These are phyloP conservation scores for Naganishia randhawae DNA, from an alignment of 768 basidiomycete species.

Conservation along the genomic window DNA sequence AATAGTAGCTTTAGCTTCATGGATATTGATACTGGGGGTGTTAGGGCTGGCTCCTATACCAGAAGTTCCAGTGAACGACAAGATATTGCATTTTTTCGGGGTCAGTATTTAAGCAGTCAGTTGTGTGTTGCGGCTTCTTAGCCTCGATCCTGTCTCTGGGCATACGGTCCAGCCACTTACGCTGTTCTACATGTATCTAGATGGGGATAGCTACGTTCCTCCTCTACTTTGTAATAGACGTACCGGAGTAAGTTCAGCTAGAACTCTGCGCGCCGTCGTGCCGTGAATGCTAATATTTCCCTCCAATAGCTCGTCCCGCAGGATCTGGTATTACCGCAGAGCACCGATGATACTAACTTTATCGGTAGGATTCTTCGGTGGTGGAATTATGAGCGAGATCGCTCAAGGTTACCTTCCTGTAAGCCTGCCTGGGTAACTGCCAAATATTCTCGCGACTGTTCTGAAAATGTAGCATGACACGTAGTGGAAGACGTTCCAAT, in stretches of 20 bases:
- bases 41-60: conserved; percentile 47
- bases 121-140: too few relatives aligned
- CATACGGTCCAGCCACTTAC: not conserved
- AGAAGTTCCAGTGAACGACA: conserved; percentile 46
- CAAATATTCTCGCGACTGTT: too few relatives aligned
- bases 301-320: conserved; percentile 33
- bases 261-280: too few relatives aligned
- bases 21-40: conserved; percentile 44
- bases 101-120: conserved; percentile 32
- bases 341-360: conserved; percentile 44
- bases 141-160: too few relatives aligned
- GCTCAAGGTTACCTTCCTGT: conserved; percentile 45
- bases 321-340: conserved; percentile 48
- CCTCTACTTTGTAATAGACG: conserved; percentile 48
- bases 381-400: conserved; percentile 44
- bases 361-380: conserved; percentile 39
- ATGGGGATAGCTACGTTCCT: conserved; percentile 48
- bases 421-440: too few relatives aligned
- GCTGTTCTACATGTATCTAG: not conserved
- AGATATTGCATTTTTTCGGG: conserved; percentile 49
- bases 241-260: conserved; percentile 44
- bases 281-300: not conserved
- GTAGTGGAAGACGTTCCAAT: conserved; percentile 49
- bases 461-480: not conserved
- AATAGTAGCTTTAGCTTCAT: conserved; percentile 42